These are phyloP conservation scores for Dentipellis fragilis DNA, from an alignment of 768 basidiomycete genomes.

Conservation along the genomic window DNA sequence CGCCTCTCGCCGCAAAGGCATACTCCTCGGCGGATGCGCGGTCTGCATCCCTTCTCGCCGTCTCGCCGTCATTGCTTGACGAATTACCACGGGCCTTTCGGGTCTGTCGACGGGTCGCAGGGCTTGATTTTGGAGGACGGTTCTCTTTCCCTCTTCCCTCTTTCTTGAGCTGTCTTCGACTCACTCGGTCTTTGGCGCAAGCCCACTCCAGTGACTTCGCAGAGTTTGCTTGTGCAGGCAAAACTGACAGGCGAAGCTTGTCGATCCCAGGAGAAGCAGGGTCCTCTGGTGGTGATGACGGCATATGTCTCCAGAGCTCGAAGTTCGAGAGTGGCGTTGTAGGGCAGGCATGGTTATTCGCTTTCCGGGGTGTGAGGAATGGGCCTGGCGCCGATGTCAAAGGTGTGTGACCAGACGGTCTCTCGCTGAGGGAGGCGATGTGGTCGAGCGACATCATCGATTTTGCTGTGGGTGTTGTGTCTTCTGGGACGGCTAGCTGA, in stretches of 20 bases:
- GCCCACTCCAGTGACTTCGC: conserved; percentile 65
- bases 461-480: conserved; percentile 2
- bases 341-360: conserved; percentile 1
- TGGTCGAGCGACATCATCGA: conserved; percentile 39
- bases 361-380: conserved; percentile 12
- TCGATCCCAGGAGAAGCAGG: conserved; percentile 40
- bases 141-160: conserved; percentile 12
- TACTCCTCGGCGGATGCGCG: too few relatives aligned
- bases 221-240: conserved; percentile 32
- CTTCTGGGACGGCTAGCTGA: conserved; percentile 11
- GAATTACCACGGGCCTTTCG: too few relatives aligned
- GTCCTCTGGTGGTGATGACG: conserved; percentile 49
- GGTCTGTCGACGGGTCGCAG: not conserved
- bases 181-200: conserved; percentile 40
- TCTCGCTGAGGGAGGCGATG: conserved; percentile 46
- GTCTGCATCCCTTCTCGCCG: too few relatives aligned
- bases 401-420: conserved; percentile 5
- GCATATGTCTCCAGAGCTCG: conserved; percentile 33
- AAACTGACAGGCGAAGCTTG: conserved; percentile 33
- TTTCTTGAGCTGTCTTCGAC: conserved; percentile 2
- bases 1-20: too few relatives aligned
- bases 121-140: conserved; percentile 14
- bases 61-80: too few relatives aligned
- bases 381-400: conserved; percentile 3
- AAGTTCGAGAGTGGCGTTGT: conserved; percentile 1